A percentile compares a stretch with the other conserved stretches of the same genome.
Evolutionary conservation across 805 yeast species (phyloP).

Genomic region (Ogataea ganodermae): DNA sequence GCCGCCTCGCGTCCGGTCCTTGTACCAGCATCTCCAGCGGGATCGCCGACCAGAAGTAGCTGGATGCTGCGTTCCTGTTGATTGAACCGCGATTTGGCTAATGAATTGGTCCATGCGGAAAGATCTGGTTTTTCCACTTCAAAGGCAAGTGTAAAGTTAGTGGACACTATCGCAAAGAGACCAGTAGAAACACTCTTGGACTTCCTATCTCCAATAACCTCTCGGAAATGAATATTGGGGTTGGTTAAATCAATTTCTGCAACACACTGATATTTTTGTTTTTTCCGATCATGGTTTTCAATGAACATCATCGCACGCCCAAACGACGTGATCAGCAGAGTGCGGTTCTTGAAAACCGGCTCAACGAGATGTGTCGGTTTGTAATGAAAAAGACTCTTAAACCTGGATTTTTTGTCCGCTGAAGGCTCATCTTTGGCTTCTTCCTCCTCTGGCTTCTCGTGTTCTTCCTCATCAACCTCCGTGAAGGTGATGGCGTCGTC

Average conservation of each 20-base stretch:
- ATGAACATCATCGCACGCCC: slow-evolving; percentile 64
- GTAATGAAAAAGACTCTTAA: slow-evolving; percentile 34
- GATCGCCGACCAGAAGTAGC: slow-evolving; percentile 27
- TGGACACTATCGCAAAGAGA: slow-evolving; percentile 58
- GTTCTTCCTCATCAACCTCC: slow-evolving; percentile 21
- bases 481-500: slow-evolving; percentile 33
- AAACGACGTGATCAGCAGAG: slow-evolving; percentile 58
- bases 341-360: slow-evolving; percentile 43
- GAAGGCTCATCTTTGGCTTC: slow-evolving; percentile 12
- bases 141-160: slow-evolving; percentile 54
- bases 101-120: slow-evolving; percentile 56
- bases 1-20: slow-evolving; percentile 38
- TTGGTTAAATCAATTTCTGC: slow-evolving; percentile 57
- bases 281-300: slow-evolving; percentile 37
- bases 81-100: slow-evolving; percentile 49
- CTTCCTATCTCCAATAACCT: slow-evolving; percentile 46
- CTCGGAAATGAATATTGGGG: slow-evolving; percentile 58
- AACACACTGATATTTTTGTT: slow-evolving; percentile 47
- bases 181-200: slow-evolving; percentile 44
- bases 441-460: slow-evolving; percentile 22
- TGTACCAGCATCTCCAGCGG: slow-evolving; percentile 36
- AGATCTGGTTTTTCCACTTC: slow-evolving; percentile 56
- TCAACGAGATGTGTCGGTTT: slow-evolving; percentile 16
- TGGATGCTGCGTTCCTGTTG: slow-evolving; percentile 47
- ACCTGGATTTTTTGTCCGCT: slow-evolving; percentile 24